These are phyloP conservation scores for Chrysopogon serrulatus DNA, from an alignment of 176 grass and related monocot genomes.

Conservation along the genomic window DNA sequence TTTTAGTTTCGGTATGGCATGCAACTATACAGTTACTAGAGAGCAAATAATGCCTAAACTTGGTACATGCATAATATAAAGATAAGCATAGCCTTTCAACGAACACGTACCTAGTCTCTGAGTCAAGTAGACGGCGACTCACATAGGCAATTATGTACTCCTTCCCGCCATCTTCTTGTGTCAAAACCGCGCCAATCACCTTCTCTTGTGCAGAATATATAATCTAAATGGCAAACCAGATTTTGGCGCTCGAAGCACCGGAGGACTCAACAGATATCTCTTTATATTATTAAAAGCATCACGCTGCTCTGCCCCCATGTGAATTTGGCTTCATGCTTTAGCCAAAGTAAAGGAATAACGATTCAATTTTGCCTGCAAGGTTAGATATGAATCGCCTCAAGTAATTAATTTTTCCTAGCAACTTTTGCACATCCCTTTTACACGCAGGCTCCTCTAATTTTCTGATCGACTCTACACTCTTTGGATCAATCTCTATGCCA, in stretches of 20 bases:
- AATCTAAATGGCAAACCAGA: neutral
- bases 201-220: neutral
- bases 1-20: neutral
- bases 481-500: conserved; percentile 1
- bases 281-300: neutral
- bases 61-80: conserved; percentile 13
- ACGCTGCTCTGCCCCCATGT: neutral
- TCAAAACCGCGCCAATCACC: neutral
- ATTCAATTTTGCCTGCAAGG: too few species aligned
- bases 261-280: neutral
- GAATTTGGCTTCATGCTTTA: neutral
- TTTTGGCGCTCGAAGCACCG: neutral
- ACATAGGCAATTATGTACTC: neutral
- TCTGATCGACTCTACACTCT: neutral
- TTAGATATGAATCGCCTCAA: too few species aligned
- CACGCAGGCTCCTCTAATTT: neutral
- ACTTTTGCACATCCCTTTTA: too few species aligned
- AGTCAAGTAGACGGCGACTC: neutral
- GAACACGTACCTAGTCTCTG: neutral
- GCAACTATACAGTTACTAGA: neutral
- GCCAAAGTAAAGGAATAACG: too few species aligned
- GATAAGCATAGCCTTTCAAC: neutral
- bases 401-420: too few species aligned
- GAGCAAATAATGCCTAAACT: neutral
- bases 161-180: neutral